phyloP scores from a whole-genome alignment of 1,284 basidiomycete genomes.

The Apiotrichum porosum region DNA sequence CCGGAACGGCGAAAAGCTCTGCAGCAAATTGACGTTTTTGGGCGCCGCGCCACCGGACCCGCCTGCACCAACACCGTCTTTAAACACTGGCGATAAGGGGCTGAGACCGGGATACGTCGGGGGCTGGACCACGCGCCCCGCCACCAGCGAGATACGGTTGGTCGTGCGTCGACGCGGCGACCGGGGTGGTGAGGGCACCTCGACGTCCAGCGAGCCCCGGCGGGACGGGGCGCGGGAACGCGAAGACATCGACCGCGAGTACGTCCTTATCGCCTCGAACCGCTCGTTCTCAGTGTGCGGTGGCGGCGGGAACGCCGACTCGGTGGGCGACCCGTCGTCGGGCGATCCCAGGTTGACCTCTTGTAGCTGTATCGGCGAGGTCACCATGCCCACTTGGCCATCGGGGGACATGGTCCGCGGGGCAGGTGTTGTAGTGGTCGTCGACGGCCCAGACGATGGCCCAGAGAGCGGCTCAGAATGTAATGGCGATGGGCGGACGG shows the following conservation, averaged over 20 bases:
- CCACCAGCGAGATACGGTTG: conserved; percentile 43
- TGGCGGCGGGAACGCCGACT: neutral
- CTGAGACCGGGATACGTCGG: conserved; percentile 37
- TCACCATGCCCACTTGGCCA: too few species aligned
- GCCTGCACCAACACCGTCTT: too few species aligned
- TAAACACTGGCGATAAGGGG: conserved; percentile 30
- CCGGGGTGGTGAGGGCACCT: conserved; percentile 22
- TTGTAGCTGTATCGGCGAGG: too few species aligned
- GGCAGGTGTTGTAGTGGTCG: too few species aligned
- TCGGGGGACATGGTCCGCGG: too few species aligned
- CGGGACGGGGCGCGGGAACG: conserved; percentile 11
- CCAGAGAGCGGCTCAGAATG: conserved; percentile 15
- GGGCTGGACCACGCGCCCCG: conserved; percentile 45
- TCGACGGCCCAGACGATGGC: neutral
- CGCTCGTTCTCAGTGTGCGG: conserved; percentile 20
- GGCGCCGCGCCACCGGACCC: too few species aligned
- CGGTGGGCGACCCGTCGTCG: neutral
- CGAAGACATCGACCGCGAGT: conserved; percentile 17
- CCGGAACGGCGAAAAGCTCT: conserved; percentile 47
- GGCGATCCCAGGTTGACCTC: conserved; percentile 5
- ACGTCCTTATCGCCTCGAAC: conserved; percentile 36
- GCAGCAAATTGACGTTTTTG: conserved; percentile 15
- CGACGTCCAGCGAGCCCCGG: conserved; percentile 7
- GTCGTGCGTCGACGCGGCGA: conserved; percentile 43
- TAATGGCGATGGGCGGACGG: conserved; percentile 24